A percentile compares a stretch with the other conserved stretches of the same genome.
Evolutionary conservation across 2,329 filamentous ascomycete genomes (phyloP).

Genomic region (Talaromyces sp.): DNA sequence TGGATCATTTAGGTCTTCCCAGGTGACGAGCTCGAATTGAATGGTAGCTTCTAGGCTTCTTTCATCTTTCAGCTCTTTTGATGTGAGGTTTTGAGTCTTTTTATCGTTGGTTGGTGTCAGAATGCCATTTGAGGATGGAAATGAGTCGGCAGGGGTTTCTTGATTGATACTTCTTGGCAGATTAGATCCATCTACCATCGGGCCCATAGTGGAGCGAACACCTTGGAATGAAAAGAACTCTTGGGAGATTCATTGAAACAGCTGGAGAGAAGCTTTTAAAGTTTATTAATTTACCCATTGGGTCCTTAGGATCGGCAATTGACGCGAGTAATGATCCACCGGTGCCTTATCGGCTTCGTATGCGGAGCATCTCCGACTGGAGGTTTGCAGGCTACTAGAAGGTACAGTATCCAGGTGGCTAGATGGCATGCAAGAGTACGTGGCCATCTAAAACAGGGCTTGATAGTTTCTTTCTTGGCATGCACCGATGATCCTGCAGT

Average conservation of each 20-base stretch:
- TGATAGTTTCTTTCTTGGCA: neutral
- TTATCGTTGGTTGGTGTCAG: neutral
- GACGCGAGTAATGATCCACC: constrained; percentile 4
- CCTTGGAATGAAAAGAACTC: neutral
- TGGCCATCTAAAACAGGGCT: neutral
- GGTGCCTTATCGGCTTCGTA: neutral
- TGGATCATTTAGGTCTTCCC: constrained; percentile 32
- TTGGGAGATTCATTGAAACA: neutral
- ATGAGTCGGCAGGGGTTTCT: neutral
- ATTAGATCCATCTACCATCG: neutral
- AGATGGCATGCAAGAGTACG: neutral
- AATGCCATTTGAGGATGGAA: neutral
- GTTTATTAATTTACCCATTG: neutral
- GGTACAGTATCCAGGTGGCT: neutral
- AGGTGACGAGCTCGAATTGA: constrained; percentile 20
- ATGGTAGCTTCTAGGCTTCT: neutral
- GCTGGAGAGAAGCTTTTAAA: neutral
- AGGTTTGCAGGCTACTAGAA: too few species aligned
- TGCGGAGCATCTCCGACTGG: constrained; percentile 9
- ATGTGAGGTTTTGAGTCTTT: neutral
- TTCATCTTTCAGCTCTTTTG: neutral
- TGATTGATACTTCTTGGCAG: neutral
- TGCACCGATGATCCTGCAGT: too few species aligned
- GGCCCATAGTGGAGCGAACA: neutral
- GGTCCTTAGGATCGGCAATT: constrained; percentile 6